Conservation (phyloP, 2,329 filamentous ascomycete genomes). For the Paramyrothecium roridum region DNA sequence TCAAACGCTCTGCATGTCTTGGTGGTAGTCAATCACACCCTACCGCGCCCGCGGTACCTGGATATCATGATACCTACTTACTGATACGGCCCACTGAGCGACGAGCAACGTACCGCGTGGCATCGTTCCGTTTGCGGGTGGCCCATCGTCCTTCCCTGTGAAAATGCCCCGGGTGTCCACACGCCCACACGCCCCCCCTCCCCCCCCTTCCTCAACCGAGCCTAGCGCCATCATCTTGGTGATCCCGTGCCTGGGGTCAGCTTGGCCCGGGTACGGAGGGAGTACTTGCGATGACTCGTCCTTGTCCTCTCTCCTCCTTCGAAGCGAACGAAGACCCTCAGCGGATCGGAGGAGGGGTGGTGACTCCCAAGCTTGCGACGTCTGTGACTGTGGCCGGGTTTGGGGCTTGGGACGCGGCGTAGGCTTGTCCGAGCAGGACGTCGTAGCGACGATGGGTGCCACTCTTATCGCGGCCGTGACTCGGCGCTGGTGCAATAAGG, state of each 20-base stretch:
- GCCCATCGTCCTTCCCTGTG: too few relatives aligned
- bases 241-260: not conserved
- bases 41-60: not conserved
- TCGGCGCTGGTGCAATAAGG: too few relatives aligned
- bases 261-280: not conserved
- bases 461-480: too few relatives aligned
- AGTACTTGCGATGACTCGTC: not conserved
- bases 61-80: too few relatives aligned
- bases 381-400: not conserved
- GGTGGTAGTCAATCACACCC: not conserved
- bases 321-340: too few relatives aligned
- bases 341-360: not conserved
- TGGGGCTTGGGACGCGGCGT: not conserved
- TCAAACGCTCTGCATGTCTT: too few relatives aligned
- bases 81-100: constrained; percentile 6
- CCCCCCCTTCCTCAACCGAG: not conserved
- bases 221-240: not conserved
- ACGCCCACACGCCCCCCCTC: too few relatives aligned
- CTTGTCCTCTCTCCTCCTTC: not conserved
- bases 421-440: too few relatives aligned
- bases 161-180: too few relatives aligned
- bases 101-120: constrained; percentile 9
- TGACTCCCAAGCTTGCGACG: not conserved
- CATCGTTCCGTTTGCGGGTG: not conserved
- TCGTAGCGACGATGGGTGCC: too few relatives aligned